phyloP scores from a whole-genome alignment of 2,329 filamentous ascomycete species.

The Pyricularia sp. region DNA sequence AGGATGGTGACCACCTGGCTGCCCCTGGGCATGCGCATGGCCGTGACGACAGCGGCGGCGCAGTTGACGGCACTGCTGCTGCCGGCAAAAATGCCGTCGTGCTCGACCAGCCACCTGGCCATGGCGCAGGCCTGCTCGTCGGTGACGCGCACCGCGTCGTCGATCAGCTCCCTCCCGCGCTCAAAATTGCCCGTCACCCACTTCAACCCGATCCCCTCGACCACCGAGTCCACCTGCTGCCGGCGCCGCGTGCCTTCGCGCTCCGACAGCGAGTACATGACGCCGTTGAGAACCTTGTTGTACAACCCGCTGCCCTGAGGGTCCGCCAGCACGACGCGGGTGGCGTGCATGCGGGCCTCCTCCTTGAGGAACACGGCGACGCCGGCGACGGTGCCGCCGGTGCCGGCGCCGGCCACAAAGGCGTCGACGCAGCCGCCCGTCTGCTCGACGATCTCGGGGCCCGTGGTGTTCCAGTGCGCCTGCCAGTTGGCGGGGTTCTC shows the following conservation, averaged over 20 bases:
- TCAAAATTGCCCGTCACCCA: conserved; percentile 92
- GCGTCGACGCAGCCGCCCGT: conserved; percentile 66
- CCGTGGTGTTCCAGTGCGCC: conserved; percentile 74
- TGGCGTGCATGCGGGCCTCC: conserved; percentile 37
- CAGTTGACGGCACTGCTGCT: conserved; percentile 97
- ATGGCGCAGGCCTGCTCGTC: conserved; percentile 86
- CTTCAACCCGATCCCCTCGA: conserved; percentile 94
- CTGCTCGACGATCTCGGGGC: conserved; percentile 81
- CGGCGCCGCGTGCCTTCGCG: conserved; percentile 81
- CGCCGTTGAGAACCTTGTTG: conserved; percentile 84
- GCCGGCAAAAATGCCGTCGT: conserved; percentile 89
- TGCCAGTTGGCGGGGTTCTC: conserved; percentile 83
- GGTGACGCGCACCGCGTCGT: conserved; percentile 81
- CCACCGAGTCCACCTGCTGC: conserved; percentile 88
- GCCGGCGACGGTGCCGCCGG: conserved; percentile 86
- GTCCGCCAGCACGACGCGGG: conserved; percentile 78
- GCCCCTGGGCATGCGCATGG: conserved; percentile 49
- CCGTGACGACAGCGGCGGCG: conserved; percentile 64
- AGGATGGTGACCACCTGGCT: conserved; percentile 73
- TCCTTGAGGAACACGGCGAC: conserved; percentile 79
- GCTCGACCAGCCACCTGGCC: conserved; percentile 94
- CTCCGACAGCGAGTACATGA: conserved; percentile 90
- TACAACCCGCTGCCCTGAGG: conserved; percentile 90
- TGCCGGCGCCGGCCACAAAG: conserved; percentile 89
- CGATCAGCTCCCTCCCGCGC: conserved; percentile 72